Evolutionary conservation across 164 flowering plant species (phyloP).

Genomic region (Stephania yunnanensis): DNA sequence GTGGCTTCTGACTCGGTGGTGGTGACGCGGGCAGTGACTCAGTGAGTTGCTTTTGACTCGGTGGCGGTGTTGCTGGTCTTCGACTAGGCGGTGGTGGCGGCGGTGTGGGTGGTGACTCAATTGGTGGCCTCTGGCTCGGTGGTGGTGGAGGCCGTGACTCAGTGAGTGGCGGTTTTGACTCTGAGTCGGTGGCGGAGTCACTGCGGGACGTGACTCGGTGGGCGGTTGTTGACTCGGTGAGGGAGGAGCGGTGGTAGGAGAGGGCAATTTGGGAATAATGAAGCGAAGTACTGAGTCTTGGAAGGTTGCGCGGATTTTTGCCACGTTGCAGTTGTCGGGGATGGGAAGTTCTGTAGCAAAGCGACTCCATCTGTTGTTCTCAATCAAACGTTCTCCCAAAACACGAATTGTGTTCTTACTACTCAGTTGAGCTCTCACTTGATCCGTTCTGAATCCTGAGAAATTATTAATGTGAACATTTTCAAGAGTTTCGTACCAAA

Average conservation of each 20-base stretch:
- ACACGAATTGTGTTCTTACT: conserved; percentile 26
- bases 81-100: not conserved
- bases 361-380: conserved; percentile 30
- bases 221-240: not conserved
- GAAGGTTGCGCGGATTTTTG: conserved; percentile 43
- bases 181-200: not conserved
- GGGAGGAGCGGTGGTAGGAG: not conserved
- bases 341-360: conserved; percentile 41
- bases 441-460: conserved; percentile 53
- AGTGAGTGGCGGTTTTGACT: not conserved
- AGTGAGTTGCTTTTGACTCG: not conserved
- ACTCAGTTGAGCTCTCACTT: conserved; percentile 48
- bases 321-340: conserved; percentile 24
- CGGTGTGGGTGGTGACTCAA: not conserved
- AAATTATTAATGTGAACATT: too few relatives aligned
- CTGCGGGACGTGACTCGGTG: not conserved
- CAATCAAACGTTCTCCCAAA: conserved; percentile 40
- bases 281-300: conserved; percentile 36
- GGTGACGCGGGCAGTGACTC: not conserved
- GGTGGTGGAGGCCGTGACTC: not conserved
- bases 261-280: conserved; percentile 32
- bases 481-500: too few relatives aligned
- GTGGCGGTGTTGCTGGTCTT: not conserved
- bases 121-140: not conserved
- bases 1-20: conserved; percentile 3